Evolutionary conservation across 345 rosid species (phyloP).

Genomic region (Nasturtium officinale): DNA sequence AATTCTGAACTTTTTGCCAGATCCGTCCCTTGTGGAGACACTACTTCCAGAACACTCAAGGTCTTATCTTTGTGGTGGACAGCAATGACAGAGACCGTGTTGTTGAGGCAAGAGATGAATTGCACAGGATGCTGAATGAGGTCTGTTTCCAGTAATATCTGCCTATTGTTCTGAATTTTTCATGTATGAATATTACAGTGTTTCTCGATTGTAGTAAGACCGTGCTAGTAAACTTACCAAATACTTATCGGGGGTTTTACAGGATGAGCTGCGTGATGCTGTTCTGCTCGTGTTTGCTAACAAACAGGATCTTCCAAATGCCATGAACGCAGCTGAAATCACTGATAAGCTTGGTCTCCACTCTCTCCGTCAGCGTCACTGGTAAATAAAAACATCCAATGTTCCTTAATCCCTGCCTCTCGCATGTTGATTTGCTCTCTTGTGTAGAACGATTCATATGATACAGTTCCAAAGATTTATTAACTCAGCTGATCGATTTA

Average conservation of each 20-base stretch:
- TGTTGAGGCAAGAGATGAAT: conserved; percentile 38
- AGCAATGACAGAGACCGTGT: conserved; percentile 72
- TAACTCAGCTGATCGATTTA: background rate
- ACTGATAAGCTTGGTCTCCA: conserved; percentile 42
- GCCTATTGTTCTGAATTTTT: background rate
- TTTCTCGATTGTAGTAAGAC: background rate
- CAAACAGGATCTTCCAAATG: conserved; percentile 29
- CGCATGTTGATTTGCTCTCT: background rate
- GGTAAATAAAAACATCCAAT: background rate
- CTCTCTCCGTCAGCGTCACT: conserved; percentile 77
- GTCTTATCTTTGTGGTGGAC: conserved; percentile 78
- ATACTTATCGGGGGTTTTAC: background rate
- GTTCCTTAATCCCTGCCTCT: background rate
- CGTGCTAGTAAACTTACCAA: background rate
- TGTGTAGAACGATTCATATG: background rate
- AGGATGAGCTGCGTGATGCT: conserved; percentile 30
- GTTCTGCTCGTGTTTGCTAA: conserved; percentile 25
- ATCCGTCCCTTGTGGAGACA: conserved; percentile 47
- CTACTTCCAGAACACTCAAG: conserved; percentile 76
- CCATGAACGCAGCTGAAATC: conserved; percentile 24
- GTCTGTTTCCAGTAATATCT: background rate
- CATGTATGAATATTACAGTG: background rate
- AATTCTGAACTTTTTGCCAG: background rate
- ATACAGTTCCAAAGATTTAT: background rate
- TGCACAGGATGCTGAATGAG: conserved; percentile 26